A percentile compares a stretch with the other conserved stretches of the same genome.
These are phyloP conservation scores for Aspergillus texensis DNA, from an alignment of 2,329 filamentous ascomycete genomes.

Conservation along the genomic window DNA sequence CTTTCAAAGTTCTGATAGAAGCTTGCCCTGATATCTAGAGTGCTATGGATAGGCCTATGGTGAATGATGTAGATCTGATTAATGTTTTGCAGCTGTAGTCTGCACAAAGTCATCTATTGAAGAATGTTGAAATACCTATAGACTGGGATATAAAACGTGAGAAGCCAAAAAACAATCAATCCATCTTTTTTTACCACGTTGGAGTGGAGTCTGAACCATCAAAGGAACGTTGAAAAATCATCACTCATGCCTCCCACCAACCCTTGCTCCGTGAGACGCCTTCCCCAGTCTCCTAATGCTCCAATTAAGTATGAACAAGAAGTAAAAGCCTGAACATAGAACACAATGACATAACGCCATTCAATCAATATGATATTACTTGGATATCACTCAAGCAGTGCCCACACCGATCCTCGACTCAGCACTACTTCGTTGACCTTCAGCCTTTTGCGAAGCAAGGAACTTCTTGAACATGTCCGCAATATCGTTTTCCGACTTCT, in stretches of 20 bases:
- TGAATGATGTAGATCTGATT: background rate
- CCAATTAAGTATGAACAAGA: slow-evolving; percentile 15
- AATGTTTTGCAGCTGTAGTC: background rate
- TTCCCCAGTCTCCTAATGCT: slow-evolving; percentile 12
- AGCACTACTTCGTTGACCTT: slow-evolving; percentile 29
- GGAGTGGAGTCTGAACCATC: slow-evolving; percentile 1
- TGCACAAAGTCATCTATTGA: background rate
- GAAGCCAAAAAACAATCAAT: background rate
- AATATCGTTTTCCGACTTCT: slow-evolving; percentile 50
- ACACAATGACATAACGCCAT: slow-evolving; percentile 10
- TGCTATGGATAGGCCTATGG: background rate
- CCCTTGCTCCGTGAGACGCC: slow-evolving; percentile 22
- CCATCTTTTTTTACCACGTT: background rate
- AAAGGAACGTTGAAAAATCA: slow-evolving; percentile 5
- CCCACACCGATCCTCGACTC: slow-evolving; percentile 38
- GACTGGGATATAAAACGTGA: slow-evolving; percentile 1
- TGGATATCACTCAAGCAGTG: slow-evolving; percentile 25
- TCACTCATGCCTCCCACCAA: slow-evolving; percentile 20
- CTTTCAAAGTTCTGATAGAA: background rate
- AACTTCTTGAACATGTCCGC: slow-evolving; percentile 46
- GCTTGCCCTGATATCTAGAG: background rate
- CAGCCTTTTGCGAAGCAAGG: slow-evolving; percentile 38
- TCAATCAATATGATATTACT: slow-evolving; percentile 11
- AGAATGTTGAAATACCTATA: background rate
- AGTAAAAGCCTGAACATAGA: background rate